Evolutionary conservation across 805 yeast genomes (phyloP).

Genomic region (Saturnispora saitoi): DNA sequence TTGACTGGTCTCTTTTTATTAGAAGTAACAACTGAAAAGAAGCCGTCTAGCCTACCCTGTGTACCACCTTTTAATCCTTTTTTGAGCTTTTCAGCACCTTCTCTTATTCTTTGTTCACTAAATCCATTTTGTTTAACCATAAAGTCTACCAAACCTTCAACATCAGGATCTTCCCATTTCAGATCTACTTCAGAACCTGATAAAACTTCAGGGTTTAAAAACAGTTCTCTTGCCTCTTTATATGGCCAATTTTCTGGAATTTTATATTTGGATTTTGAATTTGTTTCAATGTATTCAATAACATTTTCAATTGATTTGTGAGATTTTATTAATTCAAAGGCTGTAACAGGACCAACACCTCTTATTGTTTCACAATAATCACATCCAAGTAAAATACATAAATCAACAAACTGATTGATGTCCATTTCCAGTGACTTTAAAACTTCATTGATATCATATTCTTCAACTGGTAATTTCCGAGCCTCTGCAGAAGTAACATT

Average conservation of each 20-base stretch:
- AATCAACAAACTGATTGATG: conserved; percentile 68
- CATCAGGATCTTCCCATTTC: conserved; percentile 86
- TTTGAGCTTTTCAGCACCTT: conserved; percentile 77
- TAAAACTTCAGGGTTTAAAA: conserved; percentile 72
- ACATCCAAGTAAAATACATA: conserved; percentile 91
- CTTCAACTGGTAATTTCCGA: conserved; percentile 85
- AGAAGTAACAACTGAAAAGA: conserved; percentile 54
- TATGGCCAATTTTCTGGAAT: conserved; percentile 95
- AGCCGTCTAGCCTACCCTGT: conserved; percentile 89
- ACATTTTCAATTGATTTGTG: conserved; percentile 76
- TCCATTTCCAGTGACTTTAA: conserved; percentile 73
- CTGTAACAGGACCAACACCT: conserved; percentile 96
- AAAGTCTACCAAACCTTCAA: conserved; percentile 71
- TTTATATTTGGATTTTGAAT: conserved; percentile 57
- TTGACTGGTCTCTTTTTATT: conserved; percentile 33
- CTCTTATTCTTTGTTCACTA: conserved; percentile 81
- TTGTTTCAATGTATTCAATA: conserved; percentile 50
- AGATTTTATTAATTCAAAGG: conserved; percentile 78
- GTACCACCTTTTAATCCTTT: conserved; percentile 80
- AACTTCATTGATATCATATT: conserved; percentile 59
- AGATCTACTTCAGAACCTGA: conserved; percentile 53
- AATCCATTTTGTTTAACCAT: conserved; percentile 87
- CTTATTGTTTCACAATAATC: conserved; percentile 93
- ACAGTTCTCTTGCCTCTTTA: conserved; percentile 77
- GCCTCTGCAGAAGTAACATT: conserved; percentile 93